phyloP scores from a whole-genome alignment of 2,329 filamentous ascomycete species.

The Paraconiothyrium brasiliense region DNA sequence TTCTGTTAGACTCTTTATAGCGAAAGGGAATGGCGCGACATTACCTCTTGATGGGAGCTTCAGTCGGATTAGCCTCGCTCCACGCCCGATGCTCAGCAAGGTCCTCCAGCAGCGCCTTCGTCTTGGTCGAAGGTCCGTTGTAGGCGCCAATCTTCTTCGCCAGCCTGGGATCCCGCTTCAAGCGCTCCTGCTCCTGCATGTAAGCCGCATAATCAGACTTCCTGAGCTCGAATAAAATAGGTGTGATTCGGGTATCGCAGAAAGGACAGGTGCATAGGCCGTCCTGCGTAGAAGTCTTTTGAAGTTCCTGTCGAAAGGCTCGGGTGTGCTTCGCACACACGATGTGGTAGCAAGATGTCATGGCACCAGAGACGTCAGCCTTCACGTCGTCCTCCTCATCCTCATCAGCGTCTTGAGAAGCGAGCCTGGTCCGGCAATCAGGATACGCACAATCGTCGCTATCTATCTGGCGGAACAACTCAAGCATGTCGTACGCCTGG shows the following conservation, averaged over 20 bases:
- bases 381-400: conserved; percentile 61
- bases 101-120: conserved; percentile 79
- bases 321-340: conserved; percentile 79
- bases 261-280: conserved; percentile 70
- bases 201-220: conserved; percentile 63
- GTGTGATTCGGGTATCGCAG: conserved; percentile 71
- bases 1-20: conserved; percentile 19
- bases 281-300: conserved; percentile 52
- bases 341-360: conserved; percentile 89
- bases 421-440: conserved; percentile 65
- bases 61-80: conserved; percentile 67
- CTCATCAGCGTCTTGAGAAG: conserved; percentile 57
- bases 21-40: no score
- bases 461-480: conserved; percentile 83
- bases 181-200: conserved; percentile 65
- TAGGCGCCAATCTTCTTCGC: conserved; percentile 74
- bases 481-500: conserved; percentile 86
- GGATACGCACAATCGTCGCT: conserved; percentile 74
- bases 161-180: conserved; percentile 61
- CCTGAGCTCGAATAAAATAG: conserved; percentile 74
- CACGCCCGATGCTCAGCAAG: conserved; percentile 72
- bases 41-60: conserved; percentile 79
- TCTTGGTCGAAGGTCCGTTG: conserved; percentile 90
- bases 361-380: conserved; percentile 75
- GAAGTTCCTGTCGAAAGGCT: conserved; percentile 65